These are phyloP conservation scores for Rhodotorula sp. DNA, from an alignment of 1,284 basidiomycete species.

Conservation along the genomic window DNA sequence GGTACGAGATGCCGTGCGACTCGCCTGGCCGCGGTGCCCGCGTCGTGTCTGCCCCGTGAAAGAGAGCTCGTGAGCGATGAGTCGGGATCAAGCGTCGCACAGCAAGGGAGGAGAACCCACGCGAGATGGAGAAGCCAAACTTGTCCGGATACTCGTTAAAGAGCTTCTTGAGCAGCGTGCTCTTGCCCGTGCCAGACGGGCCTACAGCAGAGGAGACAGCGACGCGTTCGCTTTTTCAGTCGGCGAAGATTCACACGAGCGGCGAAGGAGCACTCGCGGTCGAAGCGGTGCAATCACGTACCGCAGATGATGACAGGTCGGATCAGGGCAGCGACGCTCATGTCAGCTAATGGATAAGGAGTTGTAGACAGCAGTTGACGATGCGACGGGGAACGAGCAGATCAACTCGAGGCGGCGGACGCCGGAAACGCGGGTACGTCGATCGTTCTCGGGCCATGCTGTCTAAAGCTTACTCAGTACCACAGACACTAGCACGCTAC, in stretches of 20 bases:
- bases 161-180: conserved; percentile 80
- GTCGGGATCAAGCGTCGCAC: conserved; percentile 14
- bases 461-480: no score
- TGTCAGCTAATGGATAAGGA: neutral
- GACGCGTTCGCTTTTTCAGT: neutral
- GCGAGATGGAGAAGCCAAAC: conserved; percentile 93
- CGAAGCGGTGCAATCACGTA: neutral
- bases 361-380: neutral
- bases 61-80: neutral
- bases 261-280: neutral
- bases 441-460: no score
- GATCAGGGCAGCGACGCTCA: conserved; percentile 10
- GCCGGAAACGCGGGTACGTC: neutral
- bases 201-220: conserved; percentile 49
- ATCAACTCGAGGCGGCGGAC: neutral
- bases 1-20: conserved; percentile 64
- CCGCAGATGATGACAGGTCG: conserved; percentile 40
- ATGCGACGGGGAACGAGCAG: neutral
- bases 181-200: conserved; percentile 91
- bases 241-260: neutral
- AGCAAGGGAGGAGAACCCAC: conserved; percentile 55
- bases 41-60: conserved; percentile 72
- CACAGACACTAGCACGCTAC: no score
- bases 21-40: conserved; percentile 81
- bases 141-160: conserved; percentile 77